These are phyloP conservation scores for Mesotaenium endlicherianum DNA, from an alignment of 139 green algal species.

Conservation along the genomic window DNA sequence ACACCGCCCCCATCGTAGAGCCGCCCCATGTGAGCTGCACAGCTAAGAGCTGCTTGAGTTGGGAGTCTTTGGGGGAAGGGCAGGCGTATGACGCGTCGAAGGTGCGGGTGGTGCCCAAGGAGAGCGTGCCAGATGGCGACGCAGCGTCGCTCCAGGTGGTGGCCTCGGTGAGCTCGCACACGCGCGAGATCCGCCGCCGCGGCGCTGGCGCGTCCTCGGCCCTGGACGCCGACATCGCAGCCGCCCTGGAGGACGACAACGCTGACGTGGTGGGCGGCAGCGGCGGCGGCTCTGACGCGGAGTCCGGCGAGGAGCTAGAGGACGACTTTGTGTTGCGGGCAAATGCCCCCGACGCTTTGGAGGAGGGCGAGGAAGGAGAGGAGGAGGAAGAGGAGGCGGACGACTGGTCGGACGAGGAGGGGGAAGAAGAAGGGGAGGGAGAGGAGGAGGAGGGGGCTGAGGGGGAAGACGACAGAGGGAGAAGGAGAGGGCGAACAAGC, in stretches of 20 bases:
- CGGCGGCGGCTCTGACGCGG: conserved; percentile 50
- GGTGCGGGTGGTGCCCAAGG: background rate
- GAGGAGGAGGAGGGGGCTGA: conserved; percentile 11
- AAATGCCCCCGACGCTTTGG: conserved; percentile 10
- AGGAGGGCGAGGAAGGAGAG: conserved; percentile 9
- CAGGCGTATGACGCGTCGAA: conserved; percentile 34
- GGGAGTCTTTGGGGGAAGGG: no score
- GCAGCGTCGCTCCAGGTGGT: background rate
- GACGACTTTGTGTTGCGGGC: conserved; percentile 53
- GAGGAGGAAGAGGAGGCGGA: conserved; percentile 15
- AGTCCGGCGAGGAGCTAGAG: conserved; percentile 53
- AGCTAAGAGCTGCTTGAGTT: no score
- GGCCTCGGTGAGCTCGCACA: conserved; percentile 19
- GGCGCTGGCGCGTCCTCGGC: background rate
- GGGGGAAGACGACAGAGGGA: conserved; percentile 8
- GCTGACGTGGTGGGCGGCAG: conserved; percentile 44
- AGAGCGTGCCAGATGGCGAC: background rate
- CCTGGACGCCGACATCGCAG: conserved; percentile 31
- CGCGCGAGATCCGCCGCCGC: background rate
- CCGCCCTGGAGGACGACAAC: conserved; percentile 49
- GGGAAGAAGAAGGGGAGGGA: background rate
- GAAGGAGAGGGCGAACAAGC: background rate
- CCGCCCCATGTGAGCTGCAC: no score
- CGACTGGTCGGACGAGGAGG: background rate
- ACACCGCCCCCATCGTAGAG: no score